phyloP scores from a whole-genome alignment of 495 filamentous ascomycete species.

The Letharia lupina region DNA sequence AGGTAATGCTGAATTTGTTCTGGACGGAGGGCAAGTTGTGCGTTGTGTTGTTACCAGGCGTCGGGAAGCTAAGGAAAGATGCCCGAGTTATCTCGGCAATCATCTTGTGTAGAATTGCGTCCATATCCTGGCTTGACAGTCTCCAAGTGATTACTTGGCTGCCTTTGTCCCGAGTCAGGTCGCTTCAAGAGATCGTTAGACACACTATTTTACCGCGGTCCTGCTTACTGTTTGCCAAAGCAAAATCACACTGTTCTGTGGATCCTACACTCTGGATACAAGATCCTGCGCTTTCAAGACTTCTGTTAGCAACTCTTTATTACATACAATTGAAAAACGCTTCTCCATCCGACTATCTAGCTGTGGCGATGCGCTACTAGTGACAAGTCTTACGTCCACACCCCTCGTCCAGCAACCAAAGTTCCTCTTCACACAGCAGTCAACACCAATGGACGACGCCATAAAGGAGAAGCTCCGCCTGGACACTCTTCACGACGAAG shows the following conservation, averaged over 20 bases:
- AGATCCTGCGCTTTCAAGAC: not conserved
- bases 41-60: not conserved
- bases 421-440: not conserved
- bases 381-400: not conserved
- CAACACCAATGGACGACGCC: not conserved
- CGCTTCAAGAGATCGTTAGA: not conserved
- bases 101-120: not conserved
- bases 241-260: not conserved
- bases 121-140: not conserved
- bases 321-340: not conserved
- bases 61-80: constrained; percentile 1
- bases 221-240: not conserved
- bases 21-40: not conserved
- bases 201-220: not conserved
- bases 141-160: not conserved
- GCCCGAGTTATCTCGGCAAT: not conserved
- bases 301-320: not conserved
- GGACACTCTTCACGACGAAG: not conserved
- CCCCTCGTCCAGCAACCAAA: not conserved
- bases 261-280: not conserved
- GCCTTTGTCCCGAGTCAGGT: not conserved
- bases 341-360: not conserved
- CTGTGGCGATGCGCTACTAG: not conserved
- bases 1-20: not conserved
- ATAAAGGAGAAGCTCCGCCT: not conserved